Evolutionary conservation across 805 yeast species (phyloP).

Genomic region (Gaillardinia entomophila): DNA sequence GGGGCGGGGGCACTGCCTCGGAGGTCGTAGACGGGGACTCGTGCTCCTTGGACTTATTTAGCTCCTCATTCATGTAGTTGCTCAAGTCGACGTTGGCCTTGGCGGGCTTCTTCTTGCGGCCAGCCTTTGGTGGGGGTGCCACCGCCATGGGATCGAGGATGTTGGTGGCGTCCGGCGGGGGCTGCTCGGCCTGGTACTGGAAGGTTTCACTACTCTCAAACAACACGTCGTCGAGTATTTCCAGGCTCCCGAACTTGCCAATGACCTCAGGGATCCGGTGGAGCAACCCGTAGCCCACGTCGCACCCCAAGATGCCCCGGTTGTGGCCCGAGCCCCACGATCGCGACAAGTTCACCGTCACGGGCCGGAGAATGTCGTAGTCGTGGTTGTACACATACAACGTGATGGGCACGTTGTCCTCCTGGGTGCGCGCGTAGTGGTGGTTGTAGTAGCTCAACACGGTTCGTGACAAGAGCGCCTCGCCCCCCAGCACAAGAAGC

Average conservation of each 20-base stretch:
- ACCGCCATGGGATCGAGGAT: conserved; percentile 3
- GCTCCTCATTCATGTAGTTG: conserved; percentile 40
- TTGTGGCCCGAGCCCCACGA: conserved; percentile 63
- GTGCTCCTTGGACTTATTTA: conserved; percentile 32
- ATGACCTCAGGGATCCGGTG: conserved; percentile 77
- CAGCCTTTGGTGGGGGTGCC: conserved; percentile 5
- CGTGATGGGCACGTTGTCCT: conserved; percentile 34
- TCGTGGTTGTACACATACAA: conserved; percentile 78
- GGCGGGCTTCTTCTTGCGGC: conserved; percentile 24
- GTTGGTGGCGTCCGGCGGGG: conserved; percentile 1
- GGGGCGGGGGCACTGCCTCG: conserved; percentile 19
- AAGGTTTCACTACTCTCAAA: conserved; percentile 21
- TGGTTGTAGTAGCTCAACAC: conserved; percentile 53
- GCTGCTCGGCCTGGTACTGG: conserved; percentile 11
- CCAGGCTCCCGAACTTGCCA: conserved; percentile 40
- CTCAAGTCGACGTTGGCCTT: conserved; percentile 21
- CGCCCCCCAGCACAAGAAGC: conserved; percentile 80
- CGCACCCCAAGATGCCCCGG: conserved; percentile 82
- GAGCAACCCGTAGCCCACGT: conserved; percentile 87
- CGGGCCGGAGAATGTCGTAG: conserved; percentile 80
- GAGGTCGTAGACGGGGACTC: conserved; percentile 15
- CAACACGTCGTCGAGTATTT: conserved; percentile 27
- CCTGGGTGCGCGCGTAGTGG: conserved; percentile 24
- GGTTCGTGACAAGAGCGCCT: conserved; percentile 65
- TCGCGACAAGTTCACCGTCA: conserved; percentile 61